These are phyloP conservation scores for Capsicum baccatum DNA, from an alignment of 257 asterid genomes.

Conservation along the genomic window DNA sequence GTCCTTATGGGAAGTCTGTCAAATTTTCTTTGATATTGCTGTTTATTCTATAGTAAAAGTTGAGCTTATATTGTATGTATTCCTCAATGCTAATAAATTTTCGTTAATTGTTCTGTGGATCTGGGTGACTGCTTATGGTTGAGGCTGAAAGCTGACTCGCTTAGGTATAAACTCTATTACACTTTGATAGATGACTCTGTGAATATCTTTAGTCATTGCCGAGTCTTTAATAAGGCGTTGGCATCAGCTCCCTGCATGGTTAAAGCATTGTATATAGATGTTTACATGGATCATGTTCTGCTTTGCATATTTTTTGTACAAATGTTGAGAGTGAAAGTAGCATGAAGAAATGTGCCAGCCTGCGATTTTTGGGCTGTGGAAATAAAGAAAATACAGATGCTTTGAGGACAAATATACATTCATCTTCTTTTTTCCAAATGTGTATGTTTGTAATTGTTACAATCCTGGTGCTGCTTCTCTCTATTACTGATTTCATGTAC, in stretches of 20 bases:
- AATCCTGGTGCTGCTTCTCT: not conserved
- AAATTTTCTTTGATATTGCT: not conserved
- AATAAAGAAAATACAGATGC: not conserved
- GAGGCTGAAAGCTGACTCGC: not conserved
- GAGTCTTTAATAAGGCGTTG: not conserved
- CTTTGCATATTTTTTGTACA: not conserved
- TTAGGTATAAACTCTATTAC: not conserved
- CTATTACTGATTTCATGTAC: not conserved
- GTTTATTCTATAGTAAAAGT: not conserved
- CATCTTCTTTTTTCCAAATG: not conserved
- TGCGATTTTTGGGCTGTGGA: not conserved
- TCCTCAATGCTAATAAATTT: not conserved
- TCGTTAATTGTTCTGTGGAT: not conserved
- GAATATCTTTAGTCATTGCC: not conserved
- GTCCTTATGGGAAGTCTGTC: not conserved
- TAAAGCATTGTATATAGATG: not conserved
- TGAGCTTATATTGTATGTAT: not conserved
- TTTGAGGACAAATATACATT: not conserved
- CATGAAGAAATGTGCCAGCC: not conserved
- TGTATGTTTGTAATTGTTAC: not conserved
- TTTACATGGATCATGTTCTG: not conserved
- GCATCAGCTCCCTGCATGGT: not conserved
- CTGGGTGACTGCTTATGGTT: not conserved
- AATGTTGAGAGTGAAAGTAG: not conserved
- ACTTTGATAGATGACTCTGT: not conserved